Evolutionary conservation across 75 land plant genomes (phyloP).

Genomic region (Sequoiadendron giganteum): DNA sequence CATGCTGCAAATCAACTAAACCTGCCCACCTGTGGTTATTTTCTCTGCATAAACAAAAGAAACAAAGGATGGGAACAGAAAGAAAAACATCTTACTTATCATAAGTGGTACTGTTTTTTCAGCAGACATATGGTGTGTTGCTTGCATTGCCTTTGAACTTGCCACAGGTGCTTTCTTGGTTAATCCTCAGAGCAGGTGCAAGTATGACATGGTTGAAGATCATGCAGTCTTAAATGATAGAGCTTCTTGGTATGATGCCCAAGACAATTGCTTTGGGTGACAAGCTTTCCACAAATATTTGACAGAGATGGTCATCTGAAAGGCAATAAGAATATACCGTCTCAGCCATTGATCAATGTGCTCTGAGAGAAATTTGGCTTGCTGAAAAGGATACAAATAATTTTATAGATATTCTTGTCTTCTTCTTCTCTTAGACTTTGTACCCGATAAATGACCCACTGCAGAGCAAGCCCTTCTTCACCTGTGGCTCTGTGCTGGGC

Average conservation of each 20-base stretch:
- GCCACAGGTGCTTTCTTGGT: conserved; percentile 89
- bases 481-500: conserved; percentile 66
- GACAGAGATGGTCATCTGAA: conserved; percentile 78
- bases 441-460: conserved; percentile 76
- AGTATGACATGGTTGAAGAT: conserved; percentile 79
- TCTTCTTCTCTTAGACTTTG: conserved; percentile 68
- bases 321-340: conserved; percentile 55
- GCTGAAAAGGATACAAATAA: conserved; percentile 67
- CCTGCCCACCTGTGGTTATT: no score
- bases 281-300: conserved; percentile 65
- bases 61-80: no score
- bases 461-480: conserved; percentile 71
- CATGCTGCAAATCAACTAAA: no score
- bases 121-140: conserved; percentile 92
- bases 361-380: conserved; percentile 63
- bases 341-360: conserved; percentile 77
- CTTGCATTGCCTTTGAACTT: conserved; percentile 90
- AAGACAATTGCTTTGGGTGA: conserved; percentile 73
- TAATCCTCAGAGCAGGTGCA: conserved; percentile 89
- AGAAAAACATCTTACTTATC: no score
- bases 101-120: conserved; percentile 14
- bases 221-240: conserved; percentile 83
- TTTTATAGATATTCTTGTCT: conserved; percentile 72
- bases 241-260: conserved; percentile 49
- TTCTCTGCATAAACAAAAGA: no score